Base-by-base conservation (phyloP, 2,329 filamentous ascomycete species). In the Aureobasidium leucospermi region DNA sequence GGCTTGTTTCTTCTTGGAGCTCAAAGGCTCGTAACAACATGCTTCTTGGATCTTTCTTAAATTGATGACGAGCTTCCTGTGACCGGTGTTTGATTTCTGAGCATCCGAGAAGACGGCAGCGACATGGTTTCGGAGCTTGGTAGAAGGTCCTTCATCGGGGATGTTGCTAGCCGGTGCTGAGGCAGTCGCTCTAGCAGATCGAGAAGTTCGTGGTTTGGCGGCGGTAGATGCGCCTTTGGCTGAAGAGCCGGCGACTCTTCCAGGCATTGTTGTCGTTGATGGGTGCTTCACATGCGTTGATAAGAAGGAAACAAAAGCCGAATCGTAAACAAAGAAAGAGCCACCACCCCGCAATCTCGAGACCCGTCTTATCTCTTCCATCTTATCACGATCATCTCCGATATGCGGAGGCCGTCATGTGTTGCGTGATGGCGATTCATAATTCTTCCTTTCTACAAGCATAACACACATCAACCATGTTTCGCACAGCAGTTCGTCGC, bases 11-110 rank as follows among this genome's bases (percentile, higher is more conserved):
- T 81, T 82, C 63, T 80, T 83, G 29, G 75, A 74, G 28, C 73
- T 73, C 39, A 74, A 72, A 1, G 76, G 75, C 62, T 85, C 81
- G 55, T 81, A 83, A 63, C 79, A 83, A 75, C 90, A 96, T 39
- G 86, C 80, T 71, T 96, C 93, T 68, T 97, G 93, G 45, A 96
- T 82, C 74, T 96, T 96, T 64, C 93, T 85, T 62, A 99, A 77
- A 52, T 86, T 91, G 62, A 96, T 88, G 4, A 88, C 87, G 0
- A 96, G 81, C 71, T 97, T 97, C 62, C 93, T 81, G 71, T 99
- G 94, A 1, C 89, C 89, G 1, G 92, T 90, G 0, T 89, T 95
- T 1, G 89, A 95, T 67, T 87, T 86, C 73, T 99, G 94, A 36
- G 93, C 75, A 63, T 80, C 91, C 42, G 70, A 67, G 64, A 81